Evolutionary conservation across 345 rosid genomes (phyloP).

Genomic region (Pugionium dolabratum): DNA sequence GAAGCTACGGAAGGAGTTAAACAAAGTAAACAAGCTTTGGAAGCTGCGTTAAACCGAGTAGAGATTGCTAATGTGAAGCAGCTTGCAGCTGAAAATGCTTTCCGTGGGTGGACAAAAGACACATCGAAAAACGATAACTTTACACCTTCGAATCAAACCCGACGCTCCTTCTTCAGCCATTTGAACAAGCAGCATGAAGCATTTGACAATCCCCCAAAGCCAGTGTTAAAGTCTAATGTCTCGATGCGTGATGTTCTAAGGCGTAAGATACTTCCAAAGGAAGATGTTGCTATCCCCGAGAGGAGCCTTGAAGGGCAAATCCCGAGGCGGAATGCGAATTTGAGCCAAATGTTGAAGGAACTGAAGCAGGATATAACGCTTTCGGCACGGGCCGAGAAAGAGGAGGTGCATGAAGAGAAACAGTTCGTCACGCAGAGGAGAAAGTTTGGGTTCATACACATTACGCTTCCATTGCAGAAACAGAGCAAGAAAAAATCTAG

Average conservation of each 20-base stretch:
- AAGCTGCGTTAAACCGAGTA: constrained; percentile 68
- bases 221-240: constrained; percentile 63
- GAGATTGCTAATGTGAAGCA: constrained; percentile 78
- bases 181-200: constrained; percentile 35
- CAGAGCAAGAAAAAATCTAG: constrained; percentile 66
- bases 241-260: constrained; percentile 94
- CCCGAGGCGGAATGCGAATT: constrained; percentile 65
- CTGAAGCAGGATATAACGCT: constrained; percentile 62
- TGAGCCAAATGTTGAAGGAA: constrained; percentile 89
- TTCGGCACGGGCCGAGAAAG: constrained; percentile 45
- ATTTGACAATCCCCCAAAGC: constrained; percentile 44
- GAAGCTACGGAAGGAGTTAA: constrained; percentile 83
- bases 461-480: constrained; percentile 70
- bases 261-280: constrained; percentile 51
- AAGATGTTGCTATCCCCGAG: constrained; percentile 43
- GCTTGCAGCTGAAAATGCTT: constrained; percentile 73
- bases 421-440: constrained; percentile 63
- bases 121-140: constrained; percentile 36
- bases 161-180: constrained; percentile 48
- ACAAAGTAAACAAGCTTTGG: constrained; percentile 66
- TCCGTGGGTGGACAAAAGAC: constrained; percentile 51
- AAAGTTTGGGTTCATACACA: constrained; percentile 87
- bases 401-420: constrained; percentile 45
- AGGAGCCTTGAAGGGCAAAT: constrained; percentile 42
- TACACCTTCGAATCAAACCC: constrained; percentile 45